These are phyloP conservation scores for Talaromyces sp. DNA, from an alignment of 2,329 filamentous ascomycete genomes.

Conservation along the genomic window DNA sequence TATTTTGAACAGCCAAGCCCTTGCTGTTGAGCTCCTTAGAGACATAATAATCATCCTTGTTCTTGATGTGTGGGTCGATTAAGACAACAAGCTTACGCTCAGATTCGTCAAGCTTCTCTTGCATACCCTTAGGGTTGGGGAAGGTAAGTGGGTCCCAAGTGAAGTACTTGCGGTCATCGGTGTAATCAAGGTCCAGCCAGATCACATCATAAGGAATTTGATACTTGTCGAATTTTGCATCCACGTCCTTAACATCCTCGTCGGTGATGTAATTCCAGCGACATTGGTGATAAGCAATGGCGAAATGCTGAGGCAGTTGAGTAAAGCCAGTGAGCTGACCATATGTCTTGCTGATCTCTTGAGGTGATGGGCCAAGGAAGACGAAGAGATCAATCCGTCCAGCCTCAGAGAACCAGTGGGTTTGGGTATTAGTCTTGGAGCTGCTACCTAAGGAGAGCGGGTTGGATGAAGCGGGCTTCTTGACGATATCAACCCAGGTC, in stretches of 20 bases:
- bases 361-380: conserved; percentile 84
- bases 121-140: conserved; percentile 81
- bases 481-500: conserved; percentile 95
- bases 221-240: conserved; percentile 92
- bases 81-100: conserved; percentile 91
- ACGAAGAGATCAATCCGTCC: conserved; percentile 91
- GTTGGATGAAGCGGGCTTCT: conserved; percentile 72
- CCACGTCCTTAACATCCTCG: conserved; percentile 94
- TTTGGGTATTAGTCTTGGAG: conserved; percentile 75
- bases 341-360: conserved; percentile 79
- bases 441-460: conserved; percentile 73
- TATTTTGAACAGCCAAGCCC: conserved; percentile 82
- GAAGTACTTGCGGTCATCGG: conserved; percentile 96
- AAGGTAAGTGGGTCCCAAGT: conserved; percentile 94
- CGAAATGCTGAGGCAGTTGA: conserved; percentile 87
- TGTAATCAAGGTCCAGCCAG: conserved; percentile 98
- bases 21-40: conserved; percentile 82
- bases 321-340: conserved; percentile 89
- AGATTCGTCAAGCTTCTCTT: conserved; percentile 79
- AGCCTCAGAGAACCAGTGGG: conserved; percentile 95
- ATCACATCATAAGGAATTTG: conserved; percentile 98
- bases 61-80: conserved; percentile 98
- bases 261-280: conserved; percentile 99
- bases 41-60: conserved; percentile 74
- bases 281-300: conserved; percentile 94